Evolutionary conservation across 352 stramenopile species (phyloP).

Genomic region (Phytophthora ohioensis): DNA sequence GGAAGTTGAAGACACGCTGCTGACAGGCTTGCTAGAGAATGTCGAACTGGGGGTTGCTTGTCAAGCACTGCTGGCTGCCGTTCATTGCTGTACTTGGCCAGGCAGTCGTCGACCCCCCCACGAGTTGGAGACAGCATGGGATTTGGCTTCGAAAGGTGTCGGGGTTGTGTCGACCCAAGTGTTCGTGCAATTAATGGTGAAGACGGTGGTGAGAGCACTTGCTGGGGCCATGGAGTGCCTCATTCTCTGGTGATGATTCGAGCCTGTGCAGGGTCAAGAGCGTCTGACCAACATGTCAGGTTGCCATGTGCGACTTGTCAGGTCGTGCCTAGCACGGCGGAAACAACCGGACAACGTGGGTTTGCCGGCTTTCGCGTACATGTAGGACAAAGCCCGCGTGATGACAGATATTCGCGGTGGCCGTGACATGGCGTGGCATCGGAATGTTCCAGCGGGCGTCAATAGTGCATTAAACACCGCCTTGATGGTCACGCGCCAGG

Average conservation of each 20-base stretch:
- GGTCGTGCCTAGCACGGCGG: not conserved
- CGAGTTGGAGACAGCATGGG: not conserved
- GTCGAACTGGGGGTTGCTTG: too few species aligned
- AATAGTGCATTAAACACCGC: too few species aligned
- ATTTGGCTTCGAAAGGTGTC: not conserved
- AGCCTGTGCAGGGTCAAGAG: slow-evolving; percentile 18
- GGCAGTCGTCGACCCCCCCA: not conserved
- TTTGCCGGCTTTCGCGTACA: slow-evolving; percentile 6
- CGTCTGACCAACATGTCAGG: slow-evolving; percentile 19
- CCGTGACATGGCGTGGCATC: not conserved
- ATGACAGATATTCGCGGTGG: too few species aligned
- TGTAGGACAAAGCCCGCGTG: slow-evolving; percentile 18
- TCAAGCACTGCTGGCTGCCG: too few species aligned
- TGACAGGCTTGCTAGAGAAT: too few species aligned
- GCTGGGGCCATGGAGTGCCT: not conserved
- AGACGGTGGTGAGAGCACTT: not conserved
- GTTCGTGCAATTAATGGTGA: not conserved
- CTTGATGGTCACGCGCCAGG: too few species aligned
- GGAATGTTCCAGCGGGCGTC: too few species aligned
- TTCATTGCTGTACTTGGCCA: too few species aligned
- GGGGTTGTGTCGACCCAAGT: not conserved
- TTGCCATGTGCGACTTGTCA: slow-evolving; percentile 2
- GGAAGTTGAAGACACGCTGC: too few species aligned
- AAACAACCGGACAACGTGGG: slow-evolving; percentile 12
- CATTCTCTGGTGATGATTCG: slow-evolving; percentile 4